Base-by-base conservation (phyloP, 805 yeast species). In the Blastobotrys muscicola region DNA sequence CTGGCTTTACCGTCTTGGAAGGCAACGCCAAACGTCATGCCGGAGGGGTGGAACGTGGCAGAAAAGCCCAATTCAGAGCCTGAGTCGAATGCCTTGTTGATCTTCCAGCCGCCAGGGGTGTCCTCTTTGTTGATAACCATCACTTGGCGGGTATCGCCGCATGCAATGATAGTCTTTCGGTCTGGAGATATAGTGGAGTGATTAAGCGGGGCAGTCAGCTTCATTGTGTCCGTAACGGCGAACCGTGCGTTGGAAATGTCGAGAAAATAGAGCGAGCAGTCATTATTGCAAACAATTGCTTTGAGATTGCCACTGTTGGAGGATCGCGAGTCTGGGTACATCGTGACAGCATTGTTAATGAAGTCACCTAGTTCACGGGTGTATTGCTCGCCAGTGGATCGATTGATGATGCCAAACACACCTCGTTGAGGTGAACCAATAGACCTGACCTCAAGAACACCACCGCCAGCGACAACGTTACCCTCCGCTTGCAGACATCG, bases 1-100 rank as follows among this genome's bases (percentile, higher is more conserved):
- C 79, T 68, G 47, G 90, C 79, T 14, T 76, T 66, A 5, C 97
- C 97, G 57, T 84, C 87, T 62, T 89, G 95, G 59, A 86, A 86
- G 16, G 87, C 80, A 0, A 84, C 78, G 1, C 92, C 79, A 58
- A 89, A 82, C 49, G 78, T 71, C 42, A 70, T 52, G 14, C 90
- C 94, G 37, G 85, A 79, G n/a, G 80, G 74, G 47, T 81, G 80
- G 65, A 80, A 87, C 26, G 82, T 75, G 0, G 85, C 78, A 4
- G 94, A 87, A 57, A 87, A 85, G 2, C 95, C 96, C 38, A 82
- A 75, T 52, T 84, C 95, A 45, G 82, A 78, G 2, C 67, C 60
- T 0, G 90, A 79, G 44, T 67, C 69, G 42, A 77, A 68, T 2
- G 75, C 64, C 38, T 61, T 62, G 37, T 65, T 62, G 13, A 51